Evolutionary conservation across 805 yeast genomes (phyloP).

Genomic region (Yamadazyma endophytica): DNA sequence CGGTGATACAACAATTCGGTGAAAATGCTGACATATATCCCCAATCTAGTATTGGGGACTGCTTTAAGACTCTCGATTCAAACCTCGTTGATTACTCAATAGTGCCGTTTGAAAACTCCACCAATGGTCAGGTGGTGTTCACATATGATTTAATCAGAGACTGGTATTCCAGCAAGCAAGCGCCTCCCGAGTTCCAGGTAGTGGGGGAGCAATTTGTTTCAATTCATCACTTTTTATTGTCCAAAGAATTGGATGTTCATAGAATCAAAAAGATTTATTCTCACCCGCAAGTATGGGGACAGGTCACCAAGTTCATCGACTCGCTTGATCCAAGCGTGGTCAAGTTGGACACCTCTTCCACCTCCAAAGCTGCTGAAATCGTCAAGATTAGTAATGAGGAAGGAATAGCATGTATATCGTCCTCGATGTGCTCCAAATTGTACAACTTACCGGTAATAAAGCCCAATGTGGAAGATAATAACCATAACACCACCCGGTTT

Average conservation of each 20-base stretch:
- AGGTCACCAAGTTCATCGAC: conserved; percentile 57
- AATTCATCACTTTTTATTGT: conserved; percentile 72
- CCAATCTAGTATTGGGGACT: conserved; percentile 49
- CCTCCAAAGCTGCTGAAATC: conserved; percentile 78
- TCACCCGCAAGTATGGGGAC: conserved; percentile 99
- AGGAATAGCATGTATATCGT: conserved; percentile 67
- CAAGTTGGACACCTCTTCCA: conserved; percentile 65
- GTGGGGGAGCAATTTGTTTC: conserved; percentile 79
- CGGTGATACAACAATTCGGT: conserved; percentile 50
- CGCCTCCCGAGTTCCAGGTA: conserved; percentile 39
- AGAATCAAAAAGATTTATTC: conserved; percentile 64
- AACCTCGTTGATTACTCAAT: conserved; percentile 61
- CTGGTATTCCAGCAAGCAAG: conserved; percentile 32
- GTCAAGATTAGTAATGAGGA: conserved; percentile 39
- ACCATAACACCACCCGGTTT: conserved; percentile 82
- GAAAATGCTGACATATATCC: conserved; percentile 26
- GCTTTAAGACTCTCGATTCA: conserved; percentile 53
- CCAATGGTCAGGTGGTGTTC: conserved; percentile 88
- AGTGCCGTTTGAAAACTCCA: conserved; percentile 90
- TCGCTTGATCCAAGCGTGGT: conserved; percentile 24
- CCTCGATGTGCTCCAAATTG: conserved; percentile 60
- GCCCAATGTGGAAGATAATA: conserved; percentile 63
- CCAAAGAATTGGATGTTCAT: conserved; percentile 39
- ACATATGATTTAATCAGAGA: conserved; percentile 81
- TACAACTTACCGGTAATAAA: conserved; percentile 53